Evolutionary conservation across 257 asterid genomes (phyloP), one percentile per base, ranked within the genome.

Genomic region (Nicotiana otophora): DNA sequence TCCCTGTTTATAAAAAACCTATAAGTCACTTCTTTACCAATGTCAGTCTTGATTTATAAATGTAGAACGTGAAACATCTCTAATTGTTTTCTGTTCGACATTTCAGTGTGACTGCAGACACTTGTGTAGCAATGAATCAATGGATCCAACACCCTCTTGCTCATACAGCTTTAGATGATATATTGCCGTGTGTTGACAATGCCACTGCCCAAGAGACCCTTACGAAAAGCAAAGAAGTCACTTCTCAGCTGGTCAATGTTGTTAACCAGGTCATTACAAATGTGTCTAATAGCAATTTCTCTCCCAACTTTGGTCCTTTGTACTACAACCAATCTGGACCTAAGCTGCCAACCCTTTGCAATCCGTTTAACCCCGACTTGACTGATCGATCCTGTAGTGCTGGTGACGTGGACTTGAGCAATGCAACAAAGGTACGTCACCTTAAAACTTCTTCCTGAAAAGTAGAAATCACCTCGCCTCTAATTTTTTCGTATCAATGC

Each of bases 301-400:
- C 97, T 30, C 96, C 99, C 9, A 86, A 83, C 89, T 87, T 93
- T 23, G 91, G 70, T n/a, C 91, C 91, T 2, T 63, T 92, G 20
- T 95, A 95, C 90, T 92, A 84, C 92, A 95, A 95, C 77, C 99
- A 95, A 69, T 95, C 98, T 7, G 99, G 99, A 34, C 99, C 98
- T 0, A 92, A 88, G 63, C 81, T 95, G 70, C 98, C 98, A 0
- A 85, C 48, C 72, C 98, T 95, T 61, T 95, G 99, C 93, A 94
- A 90, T 80, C 98, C 99, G 0, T 92, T 91, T 82, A 83, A 87
- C 62, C 86, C 88, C 0, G 97, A 95, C 85, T 88, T 95, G 81
- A 89, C 89, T 0, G 86, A 91, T 48, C 91, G 98, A 16, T 77
- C 89, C 5, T 92, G 99, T 77, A 12, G 85, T 1, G 67, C 92